phyloP scores from a whole-genome alignment of 1,284 basidiomycete species.

The Malassezia restricta region DNA sequence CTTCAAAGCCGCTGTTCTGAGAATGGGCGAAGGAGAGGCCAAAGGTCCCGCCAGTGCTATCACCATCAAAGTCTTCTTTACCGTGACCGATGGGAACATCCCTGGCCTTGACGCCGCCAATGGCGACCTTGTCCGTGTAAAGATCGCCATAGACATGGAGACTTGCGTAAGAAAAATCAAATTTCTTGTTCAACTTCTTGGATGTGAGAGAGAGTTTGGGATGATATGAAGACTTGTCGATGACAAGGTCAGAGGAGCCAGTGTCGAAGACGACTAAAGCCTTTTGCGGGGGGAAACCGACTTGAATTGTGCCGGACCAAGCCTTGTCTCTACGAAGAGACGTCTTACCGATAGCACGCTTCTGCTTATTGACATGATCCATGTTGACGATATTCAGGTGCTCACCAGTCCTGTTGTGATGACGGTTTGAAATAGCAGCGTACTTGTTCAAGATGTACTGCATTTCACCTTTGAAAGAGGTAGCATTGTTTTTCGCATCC shows the following conservation, averaged over 20 bases:
- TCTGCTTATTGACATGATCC: background rate
- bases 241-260: conserved; percentile 37
- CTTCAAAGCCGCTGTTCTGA: conserved; percentile 39
- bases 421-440: background rate
- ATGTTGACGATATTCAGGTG: background rate
- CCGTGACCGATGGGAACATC: conserved; percentile 16
- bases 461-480: too few species aligned
- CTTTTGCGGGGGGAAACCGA: conserved; percentile 24
- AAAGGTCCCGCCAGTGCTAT: conserved; percentile 47
- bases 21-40: conserved; percentile 50
- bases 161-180: conserved; percentile 53
- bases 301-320: conserved; percentile 25
- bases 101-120: conserved; percentile 44
- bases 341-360: background rate
- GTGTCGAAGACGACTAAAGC: conserved; percentile 42
- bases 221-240: conserved; percentile 29
- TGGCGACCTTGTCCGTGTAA: conserved; percentile 52
- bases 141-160: conserved; percentile 52
- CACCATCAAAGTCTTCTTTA: background rate
- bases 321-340: background rate
- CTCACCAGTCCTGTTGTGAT: background rate
- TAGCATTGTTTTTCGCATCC: too few species aligned
- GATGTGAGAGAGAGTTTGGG: conserved; percentile 26
- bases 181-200: conserved; percentile 38
- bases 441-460: too few species aligned